phyloP scores from a whole-genome alignment of 1,284 basidiomycete species.

The Afroboletus lepidellus region DNA sequence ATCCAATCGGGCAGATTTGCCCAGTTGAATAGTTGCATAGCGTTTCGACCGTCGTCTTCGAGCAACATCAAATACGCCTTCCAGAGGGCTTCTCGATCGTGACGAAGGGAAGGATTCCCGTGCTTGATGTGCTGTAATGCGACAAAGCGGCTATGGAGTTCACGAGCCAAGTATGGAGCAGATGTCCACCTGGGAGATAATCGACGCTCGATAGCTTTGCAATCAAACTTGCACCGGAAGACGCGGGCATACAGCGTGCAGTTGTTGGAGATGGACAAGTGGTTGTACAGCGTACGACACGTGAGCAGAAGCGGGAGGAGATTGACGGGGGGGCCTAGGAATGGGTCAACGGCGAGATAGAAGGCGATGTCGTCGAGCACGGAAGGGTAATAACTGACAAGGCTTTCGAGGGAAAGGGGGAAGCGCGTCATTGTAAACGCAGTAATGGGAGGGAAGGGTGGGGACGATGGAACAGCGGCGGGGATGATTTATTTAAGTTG shows the following conservation, averaged over 20 bases:
- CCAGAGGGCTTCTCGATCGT: slow-evolving; percentile 48
- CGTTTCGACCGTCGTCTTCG: slow-evolving; percentile 71
- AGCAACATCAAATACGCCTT: slow-evolving; percentile 64
- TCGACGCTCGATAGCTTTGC: slow-evolving; percentile 52
- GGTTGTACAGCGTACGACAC: slow-evolving; percentile 45
- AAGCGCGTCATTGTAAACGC: slow-evolving; percentile 3
- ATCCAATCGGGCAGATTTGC: slow-evolving; percentile 36
- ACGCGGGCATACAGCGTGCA: slow-evolving; percentile 57
- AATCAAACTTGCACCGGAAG: slow-evolving; percentile 63
- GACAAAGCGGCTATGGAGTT: slow-evolving; percentile 40
- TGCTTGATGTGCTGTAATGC: slow-evolving; percentile 39
- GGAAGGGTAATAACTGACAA: slow-evolving; percentile 26
- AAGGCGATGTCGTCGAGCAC: slow-evolving; percentile 42
- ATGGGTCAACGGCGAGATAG: slow-evolving; percentile 34
- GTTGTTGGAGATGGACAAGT: slow-evolving; percentile 39
- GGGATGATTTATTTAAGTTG: slow-evolving; percentile 30
- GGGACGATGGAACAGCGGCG: slow-evolving; percentile 10
- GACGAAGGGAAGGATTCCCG: slow-evolving; percentile 16
- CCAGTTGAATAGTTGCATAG: slow-evolving; percentile 47
- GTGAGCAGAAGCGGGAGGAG: slow-evolving; percentile 50
- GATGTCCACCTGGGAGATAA: slow-evolving; percentile 42
- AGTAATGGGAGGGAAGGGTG: background rate
- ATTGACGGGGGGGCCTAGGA: slow-evolving; percentile 41
- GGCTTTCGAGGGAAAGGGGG: slow-evolving; percentile 19
- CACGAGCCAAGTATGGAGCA: slow-evolving; percentile 35